These are phyloP conservation scores for Megacollybia marginata DNA, from an alignment of 768 basidiomycete genomes.

Conservation along the genomic window DNA sequence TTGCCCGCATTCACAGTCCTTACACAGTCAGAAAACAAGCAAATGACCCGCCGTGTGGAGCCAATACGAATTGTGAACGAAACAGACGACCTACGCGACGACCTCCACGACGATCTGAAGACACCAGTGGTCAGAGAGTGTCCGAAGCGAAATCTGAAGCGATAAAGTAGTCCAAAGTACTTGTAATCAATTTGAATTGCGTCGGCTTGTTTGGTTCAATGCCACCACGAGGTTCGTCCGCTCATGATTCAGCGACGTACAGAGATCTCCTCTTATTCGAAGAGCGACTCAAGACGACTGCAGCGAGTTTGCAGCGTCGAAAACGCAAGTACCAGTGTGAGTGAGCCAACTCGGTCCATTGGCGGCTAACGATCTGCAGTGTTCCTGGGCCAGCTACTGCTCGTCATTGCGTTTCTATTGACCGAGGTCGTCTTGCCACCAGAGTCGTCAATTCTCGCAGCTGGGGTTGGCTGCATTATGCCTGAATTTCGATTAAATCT, in stretches of 20 bases:
- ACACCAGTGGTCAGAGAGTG: no score
- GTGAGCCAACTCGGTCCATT: constrained; percentile 17
- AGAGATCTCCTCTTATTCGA: constrained; percentile 89
- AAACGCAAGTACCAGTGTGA: constrained; percentile 80
- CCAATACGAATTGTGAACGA: no score
- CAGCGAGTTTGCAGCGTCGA: constrained; percentile 67
- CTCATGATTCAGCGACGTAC: constrained; percentile 67
- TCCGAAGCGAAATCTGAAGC: no score
- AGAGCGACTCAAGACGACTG: constrained; percentile 93
- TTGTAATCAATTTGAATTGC: no score
- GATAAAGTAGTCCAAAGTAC: no score
- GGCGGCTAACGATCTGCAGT: constrained; percentile 35
- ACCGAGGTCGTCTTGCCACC: constrained; percentile 66
- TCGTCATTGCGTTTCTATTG: constrained; percentile 63
- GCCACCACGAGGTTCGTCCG: no score
- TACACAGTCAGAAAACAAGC: constrained; percentile 7
- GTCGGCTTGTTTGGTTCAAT: no score
- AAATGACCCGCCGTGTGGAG: no score
- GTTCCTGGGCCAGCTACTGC: constrained; percentile 63
- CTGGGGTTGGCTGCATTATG: constrained; percentile 52
- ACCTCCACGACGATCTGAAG: no score
- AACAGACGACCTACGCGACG: no score
- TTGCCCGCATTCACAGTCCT: constrained; percentile 23
- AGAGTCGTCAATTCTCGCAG: constrained; percentile 54
- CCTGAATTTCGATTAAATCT: constrained; percentile 35